phyloP scores from a whole-genome alignment of 2,329 filamentous ascomycete genomes.

The Calonectria pauciramosa region DNA sequence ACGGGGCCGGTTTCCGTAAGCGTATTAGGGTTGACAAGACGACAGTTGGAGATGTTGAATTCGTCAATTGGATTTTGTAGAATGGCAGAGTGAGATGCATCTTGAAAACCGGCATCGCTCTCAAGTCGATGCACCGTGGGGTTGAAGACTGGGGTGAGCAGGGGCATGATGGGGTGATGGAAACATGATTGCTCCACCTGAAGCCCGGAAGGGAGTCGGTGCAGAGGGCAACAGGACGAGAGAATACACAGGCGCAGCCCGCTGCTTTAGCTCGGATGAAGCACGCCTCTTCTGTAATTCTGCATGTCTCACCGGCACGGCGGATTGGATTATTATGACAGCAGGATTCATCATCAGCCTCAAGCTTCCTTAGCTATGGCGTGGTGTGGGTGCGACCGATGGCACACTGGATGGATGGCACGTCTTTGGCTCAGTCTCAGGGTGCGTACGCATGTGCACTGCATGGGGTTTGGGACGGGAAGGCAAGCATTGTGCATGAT shows the following conservation, averaged over 20 bases:
- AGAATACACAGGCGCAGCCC: too few species aligned
- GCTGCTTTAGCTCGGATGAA: background rate
- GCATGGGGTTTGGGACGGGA: background rate
- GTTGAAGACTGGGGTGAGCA: constrained; percentile 4
- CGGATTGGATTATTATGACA: background rate
- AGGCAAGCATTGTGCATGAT: constrained; percentile 9
- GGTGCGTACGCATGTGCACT: background rate
- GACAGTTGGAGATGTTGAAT: background rate
- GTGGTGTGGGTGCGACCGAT: background rate
- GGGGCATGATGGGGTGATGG: constrained; percentile 16
- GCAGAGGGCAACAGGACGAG: background rate
- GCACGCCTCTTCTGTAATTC: constrained; percentile 3
- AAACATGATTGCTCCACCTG: constrained; percentile 1
- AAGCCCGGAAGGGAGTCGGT: background rate
- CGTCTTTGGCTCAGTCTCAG: background rate
- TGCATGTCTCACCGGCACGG: background rate
- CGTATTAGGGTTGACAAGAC: background rate
- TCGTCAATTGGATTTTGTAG: background rate
- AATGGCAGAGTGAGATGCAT: background rate
- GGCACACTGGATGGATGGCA: background rate
- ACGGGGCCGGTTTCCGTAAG: background rate
- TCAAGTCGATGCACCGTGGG: background rate
- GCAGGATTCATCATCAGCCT: constrained; percentile 1
- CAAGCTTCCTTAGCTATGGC: background rate
- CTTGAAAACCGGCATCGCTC: constrained; percentile 2